Evolutionary conservation across 2,329 filamentous ascomycete species (phyloP).

Genomic region (Aspergillus oerlinghausenensis): DNA sequence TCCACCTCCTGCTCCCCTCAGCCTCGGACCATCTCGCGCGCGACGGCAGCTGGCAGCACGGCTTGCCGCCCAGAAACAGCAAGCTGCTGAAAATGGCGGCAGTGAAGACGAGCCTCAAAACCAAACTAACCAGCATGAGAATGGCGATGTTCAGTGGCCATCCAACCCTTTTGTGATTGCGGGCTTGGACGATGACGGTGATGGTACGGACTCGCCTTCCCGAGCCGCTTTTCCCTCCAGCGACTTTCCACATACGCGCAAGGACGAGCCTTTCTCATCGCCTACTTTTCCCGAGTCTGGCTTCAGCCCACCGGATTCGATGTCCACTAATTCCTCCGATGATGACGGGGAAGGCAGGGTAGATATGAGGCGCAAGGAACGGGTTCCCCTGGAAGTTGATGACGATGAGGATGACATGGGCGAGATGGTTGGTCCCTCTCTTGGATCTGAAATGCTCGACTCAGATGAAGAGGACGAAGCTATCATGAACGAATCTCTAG

Average conservation of each 20-base stretch:
- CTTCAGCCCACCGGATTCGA: slow-evolving; percentile 36
- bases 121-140: slow-evolving; percentile 6
- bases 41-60: slow-evolving; percentile 86
- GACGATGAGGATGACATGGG: slow-evolving; percentile 49
- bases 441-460: slow-evolving; percentile 44
- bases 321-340: slow-evolving; percentile 40
- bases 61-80: slow-evolving; percentile 70
- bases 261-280: slow-evolving; percentile 27
- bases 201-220: slow-evolving; percentile 18
- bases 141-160: slow-evolving; percentile 28
- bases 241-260: slow-evolving; percentile 25
- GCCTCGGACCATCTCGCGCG: slow-evolving; percentile 80
- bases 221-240: slow-evolving; percentile 25
- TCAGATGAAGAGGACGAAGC: slow-evolving; percentile 52
- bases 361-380: slow-evolving; percentile 38
- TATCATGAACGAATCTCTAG: slow-evolving; percentile 60
- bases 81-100: slow-evolving; percentile 43
- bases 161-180: slow-evolving; percentile 37
- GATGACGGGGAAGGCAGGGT: slow-evolving; percentile 37
- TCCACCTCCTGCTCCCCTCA: slow-evolving; percentile 70
- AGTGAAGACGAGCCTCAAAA: slow-evolving; percentile 20
- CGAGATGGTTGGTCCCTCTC: slow-evolving; percentile 44
- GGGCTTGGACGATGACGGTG: slow-evolving; percentile 32
- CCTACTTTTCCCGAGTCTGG: slow-evolving; percentile 35
- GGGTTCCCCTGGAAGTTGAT: slow-evolving; percentile 56